Evolutionary conservation across 148 eudicot species (phyloP).

Genomic region (Polygonum aviculare): DNA sequence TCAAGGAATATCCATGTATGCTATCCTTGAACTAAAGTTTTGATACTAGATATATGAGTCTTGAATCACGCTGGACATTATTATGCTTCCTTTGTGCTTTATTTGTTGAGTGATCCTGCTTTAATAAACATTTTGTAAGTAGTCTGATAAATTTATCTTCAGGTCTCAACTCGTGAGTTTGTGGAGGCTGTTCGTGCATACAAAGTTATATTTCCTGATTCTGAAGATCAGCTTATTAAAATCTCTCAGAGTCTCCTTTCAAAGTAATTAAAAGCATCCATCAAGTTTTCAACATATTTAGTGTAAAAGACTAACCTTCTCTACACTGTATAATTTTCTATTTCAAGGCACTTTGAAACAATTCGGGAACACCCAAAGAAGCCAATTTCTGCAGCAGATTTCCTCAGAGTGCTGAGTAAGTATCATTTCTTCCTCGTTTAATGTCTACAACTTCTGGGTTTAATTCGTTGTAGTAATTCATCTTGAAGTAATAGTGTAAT

Average conservation of each 20-base stretch:
- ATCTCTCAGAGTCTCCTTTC: conserved; percentile 57
- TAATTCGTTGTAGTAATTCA: neutral
- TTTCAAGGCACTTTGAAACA: conserved; percentile 72
- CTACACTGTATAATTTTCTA: conserved; percentile 9
- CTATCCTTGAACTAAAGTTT: neutral
- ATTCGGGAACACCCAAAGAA: conserved; percentile 39
- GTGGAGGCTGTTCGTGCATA: conserved; percentile 94
- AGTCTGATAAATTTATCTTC: conserved; percentile 16
- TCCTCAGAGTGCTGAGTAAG: conserved; percentile 68
- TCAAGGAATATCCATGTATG: neutral
- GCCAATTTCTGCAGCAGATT: conserved; percentile 38
- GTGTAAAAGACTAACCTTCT: neutral
- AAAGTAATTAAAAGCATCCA: conserved; percentile 35
- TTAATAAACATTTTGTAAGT: neutral
- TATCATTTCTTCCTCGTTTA: neutral
- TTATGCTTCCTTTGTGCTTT: neutral
- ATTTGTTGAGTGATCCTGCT: neutral
- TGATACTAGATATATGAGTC: neutral
- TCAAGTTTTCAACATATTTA: neutral
- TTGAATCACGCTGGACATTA: neutral
- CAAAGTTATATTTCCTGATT: conserved; percentile 79
- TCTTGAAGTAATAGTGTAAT: neutral
- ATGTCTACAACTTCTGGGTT: neutral
- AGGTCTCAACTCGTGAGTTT: conserved; percentile 78
- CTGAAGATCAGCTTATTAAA: conserved; percentile 64